A percentile compares a stretch with the other conserved stretches of the same genome.
Conservation (phyloP, 1,284 basidiomycete genomes). For the Leccinum solheimii region DNA sequence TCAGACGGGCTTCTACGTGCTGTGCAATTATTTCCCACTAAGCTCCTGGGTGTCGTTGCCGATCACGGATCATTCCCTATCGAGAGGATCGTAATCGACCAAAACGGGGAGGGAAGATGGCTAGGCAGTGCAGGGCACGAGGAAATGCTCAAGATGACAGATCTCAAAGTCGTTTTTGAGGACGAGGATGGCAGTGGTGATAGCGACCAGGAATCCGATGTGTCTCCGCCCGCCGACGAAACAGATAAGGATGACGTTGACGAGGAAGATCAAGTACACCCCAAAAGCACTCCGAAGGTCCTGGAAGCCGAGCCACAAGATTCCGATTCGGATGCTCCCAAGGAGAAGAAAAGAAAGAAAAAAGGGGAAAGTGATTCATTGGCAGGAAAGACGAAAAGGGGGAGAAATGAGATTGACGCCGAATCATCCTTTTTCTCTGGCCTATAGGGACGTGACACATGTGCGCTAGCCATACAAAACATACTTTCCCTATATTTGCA, state of each 20-base stretch:
- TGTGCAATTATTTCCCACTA: constrained; percentile 87
- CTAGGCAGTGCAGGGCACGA: constrained; percentile 95
- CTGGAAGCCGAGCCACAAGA: constrained; percentile 21
- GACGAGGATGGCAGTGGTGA: constrained; percentile 36
- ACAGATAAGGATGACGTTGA: constrained; percentile 37
- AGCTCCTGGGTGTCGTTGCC: constrained; percentile 86
- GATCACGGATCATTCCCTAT: constrained; percentile 91
- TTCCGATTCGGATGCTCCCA: constrained; percentile 40
- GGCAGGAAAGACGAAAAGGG: constrained; percentile 54
- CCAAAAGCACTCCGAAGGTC: neutral
- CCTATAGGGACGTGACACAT: constrained; percentile 41
- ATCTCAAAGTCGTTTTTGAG: constrained; percentile 63
- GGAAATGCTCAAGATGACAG: constrained; percentile 82
- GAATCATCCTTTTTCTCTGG: constrained; percentile 71
- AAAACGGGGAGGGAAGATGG: constrained; percentile 66
- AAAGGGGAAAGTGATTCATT: constrained; percentile 54
- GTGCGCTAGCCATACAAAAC: neutral
- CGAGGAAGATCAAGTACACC: constrained; percentile 7
- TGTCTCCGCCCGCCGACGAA: constrained; percentile 37
- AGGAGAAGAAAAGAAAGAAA: constrained; percentile 56
- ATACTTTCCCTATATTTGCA: neutral
- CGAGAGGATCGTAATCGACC: constrained; percentile 74
- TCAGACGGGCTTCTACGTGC: constrained; percentile 92
- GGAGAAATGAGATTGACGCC: constrained; percentile 53
- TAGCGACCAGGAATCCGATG: constrained; percentile 33